Base-by-base conservation (phyloP, 2,329 filamentous ascomycete species). In the Fusarium verticillioides region DNA sequence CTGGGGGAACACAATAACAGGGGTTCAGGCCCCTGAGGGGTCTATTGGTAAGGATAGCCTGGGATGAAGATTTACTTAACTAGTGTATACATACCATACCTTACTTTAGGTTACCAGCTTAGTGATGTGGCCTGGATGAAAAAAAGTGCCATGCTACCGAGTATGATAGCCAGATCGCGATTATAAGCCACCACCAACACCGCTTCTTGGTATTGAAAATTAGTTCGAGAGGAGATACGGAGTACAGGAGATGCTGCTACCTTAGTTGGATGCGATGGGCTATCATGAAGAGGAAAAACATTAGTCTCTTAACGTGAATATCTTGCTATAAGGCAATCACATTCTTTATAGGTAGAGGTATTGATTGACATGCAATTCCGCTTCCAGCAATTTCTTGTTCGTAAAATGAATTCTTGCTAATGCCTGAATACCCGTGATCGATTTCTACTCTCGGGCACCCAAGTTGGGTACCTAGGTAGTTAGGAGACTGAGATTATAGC, bases 1-100 rank as follows among this genome's bases (percentile, higher is more conserved):
- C 70, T 67, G 53, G 70, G 66, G 70, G 73, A 73, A 67, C 70
- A 73, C 61, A 60, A 39, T 30, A 47, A 36, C 57, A 73, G 60
- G 70, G 70, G 46, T 67, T 36, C 39, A 57, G 60, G 52, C 69
- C 65, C 69, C 70, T 73, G 64, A 61, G 50, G 26, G 60, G 60
- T 59, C 60, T 68, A 28, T n/a, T 16, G 52, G 44, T 56, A 70
- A 56, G 70, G 69, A 65, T 68, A 60, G 44, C 59, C 64, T 43
- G 40, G 49, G 30, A 61, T 63, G 34, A 40, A 69, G 30, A 42
- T 56, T 54, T 36, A 26, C 43, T 9, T n/a, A n/a, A n/a, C n/a
- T n/a, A 42, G 21, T 15, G 12, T 32, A 32, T 32, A 32, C 30
- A 32, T 30, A 30, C 30, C 30, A 11, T 30, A 30, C 26, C 26